phyloP scores from a whole-genome alignment of 768 basidiomycete species.

The Rhodotorula toruloides region DNA sequence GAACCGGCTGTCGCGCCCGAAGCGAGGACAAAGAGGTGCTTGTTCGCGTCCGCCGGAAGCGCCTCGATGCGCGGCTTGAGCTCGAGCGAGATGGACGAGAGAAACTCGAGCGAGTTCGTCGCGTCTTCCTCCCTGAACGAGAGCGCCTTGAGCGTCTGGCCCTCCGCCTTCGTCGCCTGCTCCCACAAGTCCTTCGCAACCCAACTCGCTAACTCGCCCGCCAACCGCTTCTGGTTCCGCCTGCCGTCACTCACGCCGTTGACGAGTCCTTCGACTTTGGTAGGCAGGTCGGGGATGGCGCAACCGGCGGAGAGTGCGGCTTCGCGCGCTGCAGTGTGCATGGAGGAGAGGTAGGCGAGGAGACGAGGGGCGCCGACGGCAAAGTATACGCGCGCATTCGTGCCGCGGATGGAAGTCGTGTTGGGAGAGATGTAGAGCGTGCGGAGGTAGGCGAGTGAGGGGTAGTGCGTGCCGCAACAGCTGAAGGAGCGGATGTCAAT shows the following conservation, averaged over 20 bases:
- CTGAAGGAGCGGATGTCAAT: constrained; percentile 46
- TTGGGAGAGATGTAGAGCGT: constrained; percentile 65
- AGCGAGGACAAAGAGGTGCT: constrained; percentile 33
- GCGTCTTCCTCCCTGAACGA: constrained; percentile 39
- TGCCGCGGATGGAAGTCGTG: constrained; percentile 60
- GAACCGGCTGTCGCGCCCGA: constrained; percentile 41
- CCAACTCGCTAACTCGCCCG: constrained; percentile 59
- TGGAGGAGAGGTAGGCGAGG: constrained; percentile 57
- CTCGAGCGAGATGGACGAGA: constrained; percentile 27
- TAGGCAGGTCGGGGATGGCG: constrained; percentile 61
- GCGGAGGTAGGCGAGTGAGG: constrained; percentile 54
- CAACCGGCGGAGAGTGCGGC: constrained; percentile 64
- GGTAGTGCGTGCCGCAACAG: constrained; percentile 79
- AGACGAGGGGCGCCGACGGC: constrained; percentile 68
- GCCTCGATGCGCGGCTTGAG: constrained; percentile 6
- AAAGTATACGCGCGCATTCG: constrained; percentile 72
- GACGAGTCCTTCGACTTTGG: constrained; percentile 62
- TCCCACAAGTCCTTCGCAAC: constrained; percentile 41
- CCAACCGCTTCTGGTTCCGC: constrained; percentile 53
- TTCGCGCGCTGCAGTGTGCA: constrained; percentile 56
- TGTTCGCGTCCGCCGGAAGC: not conserved
- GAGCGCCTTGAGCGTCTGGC: not conserved
- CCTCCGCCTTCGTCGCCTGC: not conserved
- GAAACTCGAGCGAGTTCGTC: constrained; percentile 40
- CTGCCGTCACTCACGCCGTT: constrained; percentile 63